Conservation (phyloP, 2,329 filamentous ascomycete genomes). For the Phyllosticta capitalensis region DNA sequence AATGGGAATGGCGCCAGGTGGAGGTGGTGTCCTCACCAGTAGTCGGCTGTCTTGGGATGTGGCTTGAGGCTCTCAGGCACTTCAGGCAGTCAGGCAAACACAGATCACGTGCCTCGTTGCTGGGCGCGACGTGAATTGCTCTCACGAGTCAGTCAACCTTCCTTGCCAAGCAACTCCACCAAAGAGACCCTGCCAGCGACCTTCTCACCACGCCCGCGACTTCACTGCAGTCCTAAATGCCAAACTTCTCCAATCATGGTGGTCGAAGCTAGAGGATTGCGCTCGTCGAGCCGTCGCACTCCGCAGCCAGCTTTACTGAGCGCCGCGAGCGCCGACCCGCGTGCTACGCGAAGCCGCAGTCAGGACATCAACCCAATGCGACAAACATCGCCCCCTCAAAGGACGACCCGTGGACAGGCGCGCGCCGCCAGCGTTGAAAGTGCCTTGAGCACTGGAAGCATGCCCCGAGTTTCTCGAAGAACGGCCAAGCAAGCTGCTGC, state of each 20-base stretch:
- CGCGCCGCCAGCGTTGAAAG: conserved; percentile 22
- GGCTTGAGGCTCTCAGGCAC: not conserved
- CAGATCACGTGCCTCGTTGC: not conserved
- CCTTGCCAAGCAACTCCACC: not conserved
- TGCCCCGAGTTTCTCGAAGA: conserved; percentile 17
- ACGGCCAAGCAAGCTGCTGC: conserved; percentile 16
- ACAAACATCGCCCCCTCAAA: conserved; percentile 10
- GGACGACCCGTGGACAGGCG: conserved; percentile 17
- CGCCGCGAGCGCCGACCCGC: conserved; percentile 15
- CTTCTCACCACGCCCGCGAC: conserved; percentile 17
- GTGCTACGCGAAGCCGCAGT: conserved; percentile 28
- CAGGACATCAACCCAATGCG: conserved; percentile 24
- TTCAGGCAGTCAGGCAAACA: not conserved
- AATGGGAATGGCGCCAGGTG: not conserved
- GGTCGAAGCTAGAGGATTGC: conserved; percentile 20
- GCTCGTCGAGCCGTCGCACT: conserved; percentile 23
- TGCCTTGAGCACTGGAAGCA: conserved; percentile 11
- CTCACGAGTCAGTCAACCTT: not conserved
- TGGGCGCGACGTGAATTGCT: not conserved
- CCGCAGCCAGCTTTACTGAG: conserved; percentile 19
- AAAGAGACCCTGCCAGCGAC: not conserved
- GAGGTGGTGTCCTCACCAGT: not conserved
- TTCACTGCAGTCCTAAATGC: conserved; percentile 1
- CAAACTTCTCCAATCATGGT: not conserved
- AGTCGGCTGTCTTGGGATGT: not conserved